A percentile compares a stretch with the other conserved stretches of the same genome.
These are phyloP conservation scores for Lachnellula hyalina DNA, from an alignment of 2,329 filamentous ascomycete genomes.

Conservation along the genomic window DNA sequence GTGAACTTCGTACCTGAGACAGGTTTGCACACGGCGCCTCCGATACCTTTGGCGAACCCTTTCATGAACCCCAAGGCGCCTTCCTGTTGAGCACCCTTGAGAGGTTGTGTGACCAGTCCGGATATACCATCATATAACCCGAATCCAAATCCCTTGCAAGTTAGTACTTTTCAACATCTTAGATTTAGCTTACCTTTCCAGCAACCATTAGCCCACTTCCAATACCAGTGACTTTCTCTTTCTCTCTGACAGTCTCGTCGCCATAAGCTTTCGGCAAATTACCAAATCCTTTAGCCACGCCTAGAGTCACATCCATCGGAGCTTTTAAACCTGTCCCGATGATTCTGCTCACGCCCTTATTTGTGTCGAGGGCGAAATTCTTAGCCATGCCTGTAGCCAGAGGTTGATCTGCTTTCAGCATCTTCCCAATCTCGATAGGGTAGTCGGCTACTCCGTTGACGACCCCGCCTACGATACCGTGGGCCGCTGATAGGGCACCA, in stretches of 20 bases:
- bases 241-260: slow-evolving; percentile 48
- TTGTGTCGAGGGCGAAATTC: slow-evolving; percentile 13
- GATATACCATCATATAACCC: slow-evolving; percentile 61
- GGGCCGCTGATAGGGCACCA: slow-evolving; percentile 11
- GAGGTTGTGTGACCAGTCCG: slow-evolving; percentile 54
- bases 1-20: slow-evolving; percentile 35
- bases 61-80: slow-evolving; percentile 47
- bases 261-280: slow-evolving; percentile 65
- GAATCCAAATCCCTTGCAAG: slow-evolving; percentile 52
- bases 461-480: slow-evolving; percentile 13
- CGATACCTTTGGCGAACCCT: slow-evolving; percentile 55
- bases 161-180: slow-evolving; percentile 40
- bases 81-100: slow-evolving; percentile 47
- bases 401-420: slow-evolving; percentile 9
- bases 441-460: slow-evolving; percentile 15
- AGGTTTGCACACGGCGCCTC: slow-evolving; percentile 59
- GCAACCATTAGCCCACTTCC: slow-evolving; percentile 15
- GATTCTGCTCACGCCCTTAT: slow-evolving; percentile 19
- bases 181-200: slow-evolving; percentile 46
- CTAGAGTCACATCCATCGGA: slow-evolving; percentile 44
- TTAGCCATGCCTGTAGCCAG: slow-evolving; percentile 3
- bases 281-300: slow-evolving; percentile 62
- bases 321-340: slow-evolving; percentile 20
- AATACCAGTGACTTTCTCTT: slow-evolving; percentile 14
- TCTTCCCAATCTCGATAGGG: slow-evolving; percentile 14